Evolutionary conservation across 2,329 filamentous ascomycete genomes (phyloP).

Genomic region (Sarocladiaceae sp.): DNA sequence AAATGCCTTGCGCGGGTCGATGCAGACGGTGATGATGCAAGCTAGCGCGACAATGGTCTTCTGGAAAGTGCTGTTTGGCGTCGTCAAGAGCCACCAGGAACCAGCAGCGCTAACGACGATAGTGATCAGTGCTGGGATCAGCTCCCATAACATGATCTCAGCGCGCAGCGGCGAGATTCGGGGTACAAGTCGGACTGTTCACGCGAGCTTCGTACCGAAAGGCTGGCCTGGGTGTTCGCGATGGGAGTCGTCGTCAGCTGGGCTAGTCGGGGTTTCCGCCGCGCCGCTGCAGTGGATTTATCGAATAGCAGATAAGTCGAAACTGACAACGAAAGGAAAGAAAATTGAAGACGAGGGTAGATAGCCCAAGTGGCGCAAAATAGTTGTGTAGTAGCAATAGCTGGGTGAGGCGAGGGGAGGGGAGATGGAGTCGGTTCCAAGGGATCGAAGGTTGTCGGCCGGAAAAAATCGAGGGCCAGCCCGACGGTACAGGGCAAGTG

Average conservation of each 20-base stretch:
- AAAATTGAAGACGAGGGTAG: neutral
- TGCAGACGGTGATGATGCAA: conserved; percentile 25
- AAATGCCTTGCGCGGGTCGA: conserved; percentile 24
- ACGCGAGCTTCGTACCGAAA: neutral
- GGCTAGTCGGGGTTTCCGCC: neutral
- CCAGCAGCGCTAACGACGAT: conserved; percentile 31
- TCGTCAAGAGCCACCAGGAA: conserved; percentile 28
- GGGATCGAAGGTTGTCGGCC: conserved; percentile 1
- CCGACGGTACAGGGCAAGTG: too few species aligned
- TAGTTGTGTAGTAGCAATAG: neutral
- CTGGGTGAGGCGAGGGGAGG: neutral
- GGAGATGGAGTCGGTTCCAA: neutral
- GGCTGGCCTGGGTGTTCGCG: neutral
- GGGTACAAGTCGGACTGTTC: neutral
- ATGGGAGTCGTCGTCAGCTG: neutral
- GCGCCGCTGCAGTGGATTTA: neutral
- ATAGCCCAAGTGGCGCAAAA: neutral
- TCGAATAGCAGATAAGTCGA: neutral
- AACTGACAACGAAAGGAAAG: neutral
- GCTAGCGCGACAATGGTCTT: conserved; percentile 25
- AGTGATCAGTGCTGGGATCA: conserved; percentile 30
- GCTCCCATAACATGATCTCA: conserved; percentile 40
- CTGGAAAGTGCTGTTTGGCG: conserved; percentile 23
- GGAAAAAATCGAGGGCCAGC: conserved; percentile 2
- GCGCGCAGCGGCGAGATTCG: conserved; percentile 15